A percentile compares a stretch with the other conserved stretches of the same genome.
Evolutionary conservation across 352 stramenopile species (phyloP).

Genomic region (Pythium plurisporium): DNA sequence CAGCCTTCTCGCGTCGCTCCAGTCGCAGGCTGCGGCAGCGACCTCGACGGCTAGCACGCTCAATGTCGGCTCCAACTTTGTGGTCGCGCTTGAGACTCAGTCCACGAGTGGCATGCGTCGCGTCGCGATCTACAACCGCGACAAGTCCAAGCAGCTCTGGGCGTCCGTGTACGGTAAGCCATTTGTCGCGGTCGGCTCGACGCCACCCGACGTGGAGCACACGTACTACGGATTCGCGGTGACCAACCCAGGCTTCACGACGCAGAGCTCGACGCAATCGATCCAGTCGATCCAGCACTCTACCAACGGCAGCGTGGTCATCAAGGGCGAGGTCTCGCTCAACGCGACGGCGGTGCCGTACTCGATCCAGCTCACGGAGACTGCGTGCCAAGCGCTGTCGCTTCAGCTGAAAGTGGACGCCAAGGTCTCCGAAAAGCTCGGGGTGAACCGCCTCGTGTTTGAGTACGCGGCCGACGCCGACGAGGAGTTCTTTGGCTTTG

Average conservation of each 20-base stretch:
- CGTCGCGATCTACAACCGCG: slow-evolving; percentile 6
- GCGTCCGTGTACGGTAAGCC: slow-evolving; percentile 7
- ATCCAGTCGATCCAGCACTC: not conserved
- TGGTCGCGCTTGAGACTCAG: not conserved
- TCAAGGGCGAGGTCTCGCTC: slow-evolving; percentile 2
- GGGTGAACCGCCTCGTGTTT: slow-evolving; percentile 12
- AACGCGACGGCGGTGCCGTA: not conserved
- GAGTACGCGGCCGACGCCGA: slow-evolving; percentile 8
- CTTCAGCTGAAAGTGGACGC: slow-evolving; percentile 2
- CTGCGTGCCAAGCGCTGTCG: not conserved
- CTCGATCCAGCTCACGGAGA: slow-evolving; percentile 1
- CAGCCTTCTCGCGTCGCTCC: not conserved
- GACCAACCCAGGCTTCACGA: slow-evolving; percentile 1
- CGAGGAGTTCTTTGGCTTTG: slow-evolving; percentile 15
- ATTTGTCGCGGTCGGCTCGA: slow-evolving; percentile 10
- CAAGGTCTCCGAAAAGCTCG: not conserved
- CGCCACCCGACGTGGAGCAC: slow-evolving; percentile 2
- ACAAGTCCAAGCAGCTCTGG: slow-evolving; percentile 5
- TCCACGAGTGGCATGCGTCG: not conserved
- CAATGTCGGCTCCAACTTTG: too few relatives aligned
- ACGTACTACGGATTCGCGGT: slow-evolving; percentile 11
- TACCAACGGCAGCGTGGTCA: slow-evolving; percentile 1
- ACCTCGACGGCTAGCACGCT: too few relatives aligned
- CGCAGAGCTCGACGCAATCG: slow-evolving; percentile 9
- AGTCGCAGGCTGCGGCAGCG: not conserved